These are phyloP conservation scores for Penicillium sp. DNA, from an alignment of 2,329 filamentous ascomycete genomes.

Conservation along the genomic window DNA sequence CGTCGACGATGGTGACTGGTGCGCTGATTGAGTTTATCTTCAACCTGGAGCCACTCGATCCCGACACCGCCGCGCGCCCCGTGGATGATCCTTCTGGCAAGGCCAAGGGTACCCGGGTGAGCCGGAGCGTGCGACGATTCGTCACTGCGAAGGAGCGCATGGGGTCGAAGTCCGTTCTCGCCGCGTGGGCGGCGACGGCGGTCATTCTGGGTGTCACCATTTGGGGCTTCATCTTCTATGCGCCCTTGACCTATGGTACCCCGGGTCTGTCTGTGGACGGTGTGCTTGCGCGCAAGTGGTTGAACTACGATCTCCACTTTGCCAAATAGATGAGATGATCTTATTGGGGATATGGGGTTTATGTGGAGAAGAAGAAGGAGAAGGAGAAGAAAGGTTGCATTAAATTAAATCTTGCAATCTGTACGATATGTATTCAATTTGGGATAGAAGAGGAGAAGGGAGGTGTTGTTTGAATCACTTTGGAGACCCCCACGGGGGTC, in stretches of 20 bases:
- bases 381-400: background rate
- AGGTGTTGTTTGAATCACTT: background rate
- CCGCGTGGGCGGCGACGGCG: constrained; percentile 76
- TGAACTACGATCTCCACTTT: constrained; percentile 97
- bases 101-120: constrained; percentile 40
- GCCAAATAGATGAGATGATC: constrained; percentile 87
- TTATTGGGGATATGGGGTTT: too few relatives aligned
- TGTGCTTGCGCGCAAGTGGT: constrained; percentile 87
- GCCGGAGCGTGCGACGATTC: constrained; percentile 56
- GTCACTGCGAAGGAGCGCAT: constrained; percentile 82
- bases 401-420: background rate
- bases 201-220: constrained; percentile 71
- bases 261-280: constrained; percentile 80
- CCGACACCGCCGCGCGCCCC: constrained; percentile 54
- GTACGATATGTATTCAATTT: background rate
- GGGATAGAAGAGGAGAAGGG: background rate
- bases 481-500: background rate
- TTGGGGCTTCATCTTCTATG: constrained; percentile 88
- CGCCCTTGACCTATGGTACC: constrained; percentile 92
- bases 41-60: constrained; percentile 72
- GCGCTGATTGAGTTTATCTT: constrained; percentile 95
- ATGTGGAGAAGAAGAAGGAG: too few relatives aligned
- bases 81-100: constrained; percentile 44
- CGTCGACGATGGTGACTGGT: constrained; percentile 86
- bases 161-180: constrained; percentile 74